These are phyloP conservation scores for Neocucurbitaria cava DNA, from an alignment of 2,329 filamentous ascomycete genomes.

Conservation along the genomic window DNA sequence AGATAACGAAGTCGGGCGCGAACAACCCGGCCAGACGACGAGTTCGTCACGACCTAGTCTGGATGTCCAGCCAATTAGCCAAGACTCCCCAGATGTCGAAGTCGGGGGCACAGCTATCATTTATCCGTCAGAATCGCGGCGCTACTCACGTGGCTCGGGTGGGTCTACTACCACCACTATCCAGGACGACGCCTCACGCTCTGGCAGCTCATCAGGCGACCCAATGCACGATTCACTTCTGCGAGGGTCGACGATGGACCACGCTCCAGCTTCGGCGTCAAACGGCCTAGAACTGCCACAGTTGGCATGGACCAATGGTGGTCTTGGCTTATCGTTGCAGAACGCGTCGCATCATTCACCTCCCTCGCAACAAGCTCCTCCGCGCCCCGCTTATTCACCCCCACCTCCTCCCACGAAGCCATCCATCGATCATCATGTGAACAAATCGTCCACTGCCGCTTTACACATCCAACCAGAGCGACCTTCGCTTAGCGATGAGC, in stretches of 20 bases:
- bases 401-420: slow-evolving; percentile 50
- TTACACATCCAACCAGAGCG: slow-evolving; percentile 17
- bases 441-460: slow-evolving; percentile 17
- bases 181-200: slow-evolving; percentile 40
- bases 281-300: slow-evolving; percentile 44
- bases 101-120: slow-evolving; percentile 48
- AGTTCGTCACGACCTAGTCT: slow-evolving; percentile 20
- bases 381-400: slow-evolving; percentile 56
- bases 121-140: slow-evolving; percentile 41
- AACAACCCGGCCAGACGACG: slow-evolving; percentile 13
- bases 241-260: slow-evolving; percentile 45
- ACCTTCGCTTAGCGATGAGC: slow-evolving; percentile 17
- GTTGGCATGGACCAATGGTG: slow-evolving; percentile 45
- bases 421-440: slow-evolving; percentile 21
- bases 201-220: slow-evolving; percentile 40
- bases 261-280: slow-evolving; percentile 27
- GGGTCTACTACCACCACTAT: slow-evolving; percentile 43
- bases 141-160: slow-evolving; percentile 44
- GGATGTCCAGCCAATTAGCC: slow-evolving; percentile 26
- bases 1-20: slow-evolving; percentile 13
- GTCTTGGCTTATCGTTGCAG: slow-evolving; percentile 56
- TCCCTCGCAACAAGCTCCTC: slow-evolving; percentile 40
- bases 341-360: slow-evolving; percentile 34
- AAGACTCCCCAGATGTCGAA: slow-evolving; percentile 33
- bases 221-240: slow-evolving; percentile 40